Percentiles rank a stretch among this genome's conserved stretches.
Conservation (phyloP, 2,329 filamentous ascomycete species). For the Neurospora crassa region DNA sequence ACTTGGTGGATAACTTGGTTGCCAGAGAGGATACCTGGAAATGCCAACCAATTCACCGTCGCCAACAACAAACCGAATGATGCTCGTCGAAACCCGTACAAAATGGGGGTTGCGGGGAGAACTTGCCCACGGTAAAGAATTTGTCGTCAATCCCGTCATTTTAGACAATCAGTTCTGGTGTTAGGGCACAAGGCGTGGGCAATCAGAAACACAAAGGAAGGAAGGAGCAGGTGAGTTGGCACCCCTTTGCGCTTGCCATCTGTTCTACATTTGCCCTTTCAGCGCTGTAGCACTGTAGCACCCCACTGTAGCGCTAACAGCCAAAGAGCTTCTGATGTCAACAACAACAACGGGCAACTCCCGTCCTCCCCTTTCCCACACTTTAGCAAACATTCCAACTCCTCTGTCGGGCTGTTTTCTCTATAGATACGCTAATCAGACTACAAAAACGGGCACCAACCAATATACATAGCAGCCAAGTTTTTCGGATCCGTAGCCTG, state of each 20-base stretch:
- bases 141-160: not conserved
- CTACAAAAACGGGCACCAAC: slow-evolving; percentile 62
- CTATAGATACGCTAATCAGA: not conserved
- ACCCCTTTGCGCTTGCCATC: not conserved
- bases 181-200: not conserved
- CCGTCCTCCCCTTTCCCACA: not conserved
- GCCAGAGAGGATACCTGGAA: not conserved
- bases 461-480: slow-evolving; percentile 91
- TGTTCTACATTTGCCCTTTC: not conserved
- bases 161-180: not conserved
- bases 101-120: not conserved
- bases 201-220: not conserved
- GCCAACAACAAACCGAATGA: not conserved
- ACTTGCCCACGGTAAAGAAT: not conserved
- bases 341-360: not conserved
- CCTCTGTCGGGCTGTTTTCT: not conserved
- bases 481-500: slow-evolving; percentile 74
- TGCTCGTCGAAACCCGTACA: not conserved
- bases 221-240: not conserved
- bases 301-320: not conserved
- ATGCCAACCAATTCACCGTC: not conserved
- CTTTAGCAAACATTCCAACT: not conserved
- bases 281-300: not conserved
- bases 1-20: not conserved
- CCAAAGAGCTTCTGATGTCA: not conserved